Percentiles rank a stretch among this genome's conserved stretches.
phyloP scores from a whole-genome alignment of 2,329 filamentous ascomycete genomes.

The Arthrobotrys pseudoclavata region DNA sequence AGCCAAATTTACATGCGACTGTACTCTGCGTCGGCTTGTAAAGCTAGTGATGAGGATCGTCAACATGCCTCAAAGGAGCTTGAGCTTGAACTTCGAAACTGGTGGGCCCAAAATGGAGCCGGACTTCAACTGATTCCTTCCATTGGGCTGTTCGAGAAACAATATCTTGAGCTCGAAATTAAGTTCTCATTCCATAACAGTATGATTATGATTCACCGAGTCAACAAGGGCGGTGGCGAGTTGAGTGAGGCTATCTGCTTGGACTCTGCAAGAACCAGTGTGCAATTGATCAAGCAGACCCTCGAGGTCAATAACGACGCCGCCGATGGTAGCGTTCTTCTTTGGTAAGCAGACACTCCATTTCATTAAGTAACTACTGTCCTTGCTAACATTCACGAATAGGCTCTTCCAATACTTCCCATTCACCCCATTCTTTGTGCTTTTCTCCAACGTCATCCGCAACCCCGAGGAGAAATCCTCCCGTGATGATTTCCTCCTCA shows the following conservation, averaged over 20 bases:
- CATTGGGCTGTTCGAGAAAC: constrained; percentile 63
- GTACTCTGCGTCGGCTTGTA: constrained; percentile 69
- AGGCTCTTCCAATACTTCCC: constrained; percentile 68
- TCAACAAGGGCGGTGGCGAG: constrained; percentile 48
- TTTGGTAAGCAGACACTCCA: constrained; percentile 11
- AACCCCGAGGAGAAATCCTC: constrained; percentile 61
- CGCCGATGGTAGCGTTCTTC: constrained; percentile 67
- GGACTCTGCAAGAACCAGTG: constrained; percentile 56
- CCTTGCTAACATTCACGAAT: neutral
- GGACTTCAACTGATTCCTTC: constrained; percentile 52
- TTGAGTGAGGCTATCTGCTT: constrained; percentile 56
- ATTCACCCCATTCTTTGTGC: constrained; percentile 73
- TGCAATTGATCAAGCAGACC: constrained; percentile 56
- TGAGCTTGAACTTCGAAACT: constrained; percentile 61
- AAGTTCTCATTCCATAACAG: constrained; percentile 60
- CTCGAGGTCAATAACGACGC: constrained; percentile 62
- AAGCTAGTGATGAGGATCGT: constrained; percentile 66
- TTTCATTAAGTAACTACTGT: neutral
- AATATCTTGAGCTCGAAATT: constrained; percentile 63
- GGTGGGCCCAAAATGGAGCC: constrained; percentile 63
- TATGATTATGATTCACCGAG: constrained; percentile 57
- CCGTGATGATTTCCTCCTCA: constrained; percentile 61
- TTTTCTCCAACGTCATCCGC: constrained; percentile 72
- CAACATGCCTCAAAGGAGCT: constrained; percentile 65
- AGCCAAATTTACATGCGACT: constrained; percentile 73